Conservation (phyloP, 2,329 filamentous ascomycete species). For the Neofusicoccum parvum region DNA sequence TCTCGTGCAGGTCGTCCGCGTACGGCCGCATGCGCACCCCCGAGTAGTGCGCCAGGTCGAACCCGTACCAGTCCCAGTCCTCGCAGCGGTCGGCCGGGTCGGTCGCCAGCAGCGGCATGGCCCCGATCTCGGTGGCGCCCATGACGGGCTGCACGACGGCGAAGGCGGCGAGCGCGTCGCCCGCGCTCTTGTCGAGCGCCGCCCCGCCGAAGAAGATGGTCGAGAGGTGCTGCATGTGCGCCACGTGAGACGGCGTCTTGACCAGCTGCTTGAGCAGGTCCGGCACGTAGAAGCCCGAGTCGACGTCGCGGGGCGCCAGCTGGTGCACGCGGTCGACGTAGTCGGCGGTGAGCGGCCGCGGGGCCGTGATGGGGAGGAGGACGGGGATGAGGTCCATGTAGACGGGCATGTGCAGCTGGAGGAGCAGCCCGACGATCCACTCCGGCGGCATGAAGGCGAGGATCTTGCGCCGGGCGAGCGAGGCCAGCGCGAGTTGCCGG, state of each 20-base stretch:
- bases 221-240: neutral
- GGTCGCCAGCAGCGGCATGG: neutral
- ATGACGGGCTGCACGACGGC: neutral
- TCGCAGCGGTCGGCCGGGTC: neutral
- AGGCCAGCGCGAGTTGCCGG: neutral
- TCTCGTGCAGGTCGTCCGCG: conserved; percentile 36
- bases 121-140: conserved; percentile 1
- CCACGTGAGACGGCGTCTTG: neutral
- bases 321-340: conserved; percentile 7
- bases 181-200: conserved; percentile 2
- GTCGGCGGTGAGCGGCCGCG: neutral
- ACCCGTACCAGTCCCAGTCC: neutral
- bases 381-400: neutral
- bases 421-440: neutral
- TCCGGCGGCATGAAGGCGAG: neutral
- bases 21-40: conserved; percentile 38
- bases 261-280: conserved; percentile 5
- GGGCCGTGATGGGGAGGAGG: neutral
- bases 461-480: neutral
- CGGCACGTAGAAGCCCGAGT: neutral
- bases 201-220: neutral
- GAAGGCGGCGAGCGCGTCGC: neutral
- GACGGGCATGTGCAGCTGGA: neutral
- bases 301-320: neutral
- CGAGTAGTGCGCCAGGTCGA: neutral